Evolutionary conservation across 2,329 filamentous ascomycete genomes (phyloP).

Genomic region (Pyrenochaeta sp.): DNA sequence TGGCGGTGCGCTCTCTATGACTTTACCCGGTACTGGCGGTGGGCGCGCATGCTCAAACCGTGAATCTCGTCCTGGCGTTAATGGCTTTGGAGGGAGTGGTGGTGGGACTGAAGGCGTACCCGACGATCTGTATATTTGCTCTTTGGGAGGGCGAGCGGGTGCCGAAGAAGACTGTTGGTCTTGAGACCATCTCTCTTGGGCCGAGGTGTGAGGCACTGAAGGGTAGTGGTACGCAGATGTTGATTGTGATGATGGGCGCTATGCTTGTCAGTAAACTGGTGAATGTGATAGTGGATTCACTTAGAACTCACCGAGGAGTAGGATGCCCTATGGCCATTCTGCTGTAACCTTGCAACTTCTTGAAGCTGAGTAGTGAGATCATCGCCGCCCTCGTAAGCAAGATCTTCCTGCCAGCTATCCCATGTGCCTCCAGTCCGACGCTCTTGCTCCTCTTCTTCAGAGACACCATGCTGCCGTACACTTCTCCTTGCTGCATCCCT

Average conservation of each 20-base stretch:
- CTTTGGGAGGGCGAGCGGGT: conserved; percentile 51
- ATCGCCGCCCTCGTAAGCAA: conserved; percentile 41
- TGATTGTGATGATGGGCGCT: conserved; percentile 37
- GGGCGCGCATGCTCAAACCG: conserved; percentile 22
- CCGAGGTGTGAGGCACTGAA: conserved; percentile 51
- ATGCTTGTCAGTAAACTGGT: conserved; percentile 16
- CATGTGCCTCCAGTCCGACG: conserved; percentile 62
- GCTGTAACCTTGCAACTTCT: conserved; percentile 53
- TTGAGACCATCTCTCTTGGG: conserved; percentile 43
- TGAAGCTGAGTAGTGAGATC: conserved; percentile 63
- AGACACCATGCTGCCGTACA: conserved; percentile 64
- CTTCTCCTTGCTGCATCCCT: conserved; percentile 52
- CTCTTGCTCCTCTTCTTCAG: conserved; percentile 64
- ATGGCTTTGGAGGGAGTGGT: conserved; percentile 38
- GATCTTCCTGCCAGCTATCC: conserved; percentile 60
- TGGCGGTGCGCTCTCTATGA: conserved; percentile 33
- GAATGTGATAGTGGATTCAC: not conserved
- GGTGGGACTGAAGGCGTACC: conserved; percentile 32
- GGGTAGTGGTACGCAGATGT: conserved; percentile 54
- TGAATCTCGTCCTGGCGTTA: conserved; percentile 20
- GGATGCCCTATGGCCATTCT: conserved; percentile 29
- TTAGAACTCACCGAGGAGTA: conserved; percentile 32
- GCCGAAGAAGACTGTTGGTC: conserved; percentile 20
- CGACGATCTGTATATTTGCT: conserved; percentile 34
- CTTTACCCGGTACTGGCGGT: conserved; percentile 40